Base-by-base conservation (phyloP, 2,329 filamentous ascomycete species). In the Ambrosiella beaveri region DNA sequence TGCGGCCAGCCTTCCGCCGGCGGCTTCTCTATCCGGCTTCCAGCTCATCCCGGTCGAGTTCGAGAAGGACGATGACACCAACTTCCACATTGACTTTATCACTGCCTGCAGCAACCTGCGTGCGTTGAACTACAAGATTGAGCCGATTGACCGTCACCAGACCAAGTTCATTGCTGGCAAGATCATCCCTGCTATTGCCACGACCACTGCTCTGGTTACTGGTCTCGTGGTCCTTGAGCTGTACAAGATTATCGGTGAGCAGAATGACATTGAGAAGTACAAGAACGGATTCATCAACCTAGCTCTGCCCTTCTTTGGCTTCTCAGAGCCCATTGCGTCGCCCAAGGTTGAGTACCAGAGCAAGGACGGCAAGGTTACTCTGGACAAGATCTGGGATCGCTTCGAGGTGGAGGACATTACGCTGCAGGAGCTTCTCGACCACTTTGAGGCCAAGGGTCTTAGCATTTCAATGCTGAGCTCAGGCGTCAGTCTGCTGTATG, bases 141-240 rank as follows among this genome's bases (percentile, higher is more conserved):
- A 88, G 66, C 79, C 83, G 63, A 90, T 93, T 0, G 91, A 98
- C 68, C 81, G 88, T 62, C 93, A 96, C 78, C 95, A 93, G 82
- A 98, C 91, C 62, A 98, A 98, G 76, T 97, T 98, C 71, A 98
- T 98, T 68, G 94, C 93, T 38, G 93, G 93, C 69, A 98, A 98
- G 80, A 98, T 98, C 65, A 98, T 98, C 64, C 93, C 93, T 19
- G 93, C 93, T 51, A 98, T 98, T 70, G 93, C 93, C 50, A 98
- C 93, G 2, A 97, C 93, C 0, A 98, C 93, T 2, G 91, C 93
- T 2, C 76, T 98, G 59, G 91, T 97, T 11, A 98, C 93, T 2
- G 93, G 93, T 60, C 77, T 98, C 51, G 89, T 98, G 57, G 79
- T 94, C 13, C 74, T 98, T 51, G 93, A 98, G 74, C 74, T 97